Evolutionary conservation across 2,329 filamentous ascomycete genomes (phyloP).

Genomic region (Pseudogymnoascus sp.): DNA sequence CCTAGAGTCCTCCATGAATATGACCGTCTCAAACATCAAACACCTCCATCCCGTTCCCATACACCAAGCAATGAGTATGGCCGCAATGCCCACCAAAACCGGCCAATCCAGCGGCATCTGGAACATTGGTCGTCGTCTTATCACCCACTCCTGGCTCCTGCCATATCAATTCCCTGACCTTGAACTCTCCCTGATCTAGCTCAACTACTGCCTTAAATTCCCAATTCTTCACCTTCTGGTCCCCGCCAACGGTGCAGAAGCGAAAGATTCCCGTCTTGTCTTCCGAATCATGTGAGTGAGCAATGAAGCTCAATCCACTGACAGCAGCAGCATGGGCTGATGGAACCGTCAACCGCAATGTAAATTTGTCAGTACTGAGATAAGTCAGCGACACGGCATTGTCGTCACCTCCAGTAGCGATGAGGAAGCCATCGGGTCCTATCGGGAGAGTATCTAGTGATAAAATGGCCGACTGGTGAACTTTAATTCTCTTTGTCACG

Average conservation of each 20-base stretch:
- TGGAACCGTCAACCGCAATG: constrained; percentile 34
- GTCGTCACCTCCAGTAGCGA: constrained; percentile 80
- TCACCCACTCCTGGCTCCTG: not conserved
- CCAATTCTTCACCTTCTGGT: constrained; percentile 44
- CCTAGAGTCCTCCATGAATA: not conserved
- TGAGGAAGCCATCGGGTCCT: constrained; percentile 29
- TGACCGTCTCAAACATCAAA: not conserved
- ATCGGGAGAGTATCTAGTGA: constrained; percentile 39
- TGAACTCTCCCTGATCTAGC: not conserved
- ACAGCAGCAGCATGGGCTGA: constrained; percentile 66
- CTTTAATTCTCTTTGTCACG: constrained; percentile 28
- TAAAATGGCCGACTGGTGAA: constrained; percentile 83
- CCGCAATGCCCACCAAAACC: not conserved
- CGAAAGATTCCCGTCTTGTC: constrained; percentile 12
- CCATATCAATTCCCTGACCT: not conserved
- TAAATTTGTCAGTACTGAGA: constrained; percentile 23
- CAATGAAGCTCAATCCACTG: constrained; percentile 40
- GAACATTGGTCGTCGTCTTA: not conserved
- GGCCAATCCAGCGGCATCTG: not conserved
- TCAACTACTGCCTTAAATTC: constrained; percentile 22
- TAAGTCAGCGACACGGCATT: constrained; percentile 63
- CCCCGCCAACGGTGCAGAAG: constrained; percentile 36
- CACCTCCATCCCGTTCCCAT: constrained; percentile 6
- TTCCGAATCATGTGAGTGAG: not conserved
- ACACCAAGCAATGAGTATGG: constrained; percentile 2